Conservation (phyloP, 164 flowering plant genomes). For the Magnolia sinica region DNA sequence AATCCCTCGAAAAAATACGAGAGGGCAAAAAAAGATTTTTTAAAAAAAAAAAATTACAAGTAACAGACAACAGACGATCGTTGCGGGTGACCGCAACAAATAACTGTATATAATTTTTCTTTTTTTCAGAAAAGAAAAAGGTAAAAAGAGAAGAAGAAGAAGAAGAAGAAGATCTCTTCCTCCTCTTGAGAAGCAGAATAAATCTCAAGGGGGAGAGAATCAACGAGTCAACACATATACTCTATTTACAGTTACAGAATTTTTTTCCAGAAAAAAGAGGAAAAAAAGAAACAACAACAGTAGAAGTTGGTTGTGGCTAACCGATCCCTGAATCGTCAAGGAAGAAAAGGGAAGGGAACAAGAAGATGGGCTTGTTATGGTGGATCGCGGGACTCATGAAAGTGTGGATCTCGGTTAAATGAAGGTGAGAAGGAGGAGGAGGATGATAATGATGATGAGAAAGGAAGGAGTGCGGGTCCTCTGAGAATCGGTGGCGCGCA, state of each 20-base stretch:
- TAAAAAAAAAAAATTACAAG: not conserved
- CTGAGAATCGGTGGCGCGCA: slow-evolving; percentile 29
- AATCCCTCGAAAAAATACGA: slow-evolving; percentile 1
- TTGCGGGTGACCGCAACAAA: not conserved
- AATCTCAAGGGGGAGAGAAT: not conserved
- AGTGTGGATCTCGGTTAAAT: slow-evolving; percentile 10
- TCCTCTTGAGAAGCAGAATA: slow-evolving; percentile 12
- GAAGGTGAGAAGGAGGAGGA: slow-evolving; percentile 28
- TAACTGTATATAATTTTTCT: not conserved
- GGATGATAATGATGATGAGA: slow-evolving; percentile 11
- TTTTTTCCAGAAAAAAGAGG: not conserved
- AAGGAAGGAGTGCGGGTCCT: slow-evolving; percentile 32
- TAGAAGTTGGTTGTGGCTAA: slow-evolving; percentile 1
- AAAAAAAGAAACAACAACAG: not conserved
- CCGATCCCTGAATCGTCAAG: slow-evolving; percentile 37
- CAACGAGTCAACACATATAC: not conserved
- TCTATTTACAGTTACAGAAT: slow-evolving; percentile 9
- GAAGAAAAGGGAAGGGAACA: slow-evolving; percentile 16
- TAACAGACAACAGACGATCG: not conserved
- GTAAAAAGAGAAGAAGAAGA: not conserved
- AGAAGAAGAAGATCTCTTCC: slow-evolving; percentile 1
- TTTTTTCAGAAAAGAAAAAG: not conserved
- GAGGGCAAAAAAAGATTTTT: not conserved
- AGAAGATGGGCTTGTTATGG: not conserved
- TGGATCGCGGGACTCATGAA: not conserved